These are phyloP conservation scores for sweet orange (Citrus sinensis) DNA, from an alignment of 345 rosid genomes.

Conservation along the genomic window DVS_A1.0 CM039163.1:51550501-51551000, in stretches of 20 bases:
- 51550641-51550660: slow-evolving; percentile 47
- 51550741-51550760: slow-evolving; percentile 32
- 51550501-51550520: neutral
- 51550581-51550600: neutral
- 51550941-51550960: neutral
- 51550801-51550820: slow-evolving; percentile 35
- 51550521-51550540: neutral
- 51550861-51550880: slow-evolving; percentile 72
- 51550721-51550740: slow-evolving; percentile 50
- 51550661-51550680: slow-evolving; percentile 45
- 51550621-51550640: slow-evolving; percentile 44
- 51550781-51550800: slow-evolving; percentile 32
- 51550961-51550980: neutral
- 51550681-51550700: slow-evolving; percentile 25
- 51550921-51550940: neutral
- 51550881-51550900: slow-evolving; percentile 12
- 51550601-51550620: slow-evolving; percentile 46
- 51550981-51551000: neutral
- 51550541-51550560: neutral
- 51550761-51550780: slow-evolving; percentile 22
- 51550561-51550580: neutral
- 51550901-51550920: slow-evolving; percentile 6
- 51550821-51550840: slow-evolving; percentile 44
- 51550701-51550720: slow-evolving; percentile 37
- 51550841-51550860: slow-evolving; percentile 53